Evolutionary conservation across 2,329 filamentous ascomycete species (phyloP).

Genomic region (Aspergillus sp.): DNA sequence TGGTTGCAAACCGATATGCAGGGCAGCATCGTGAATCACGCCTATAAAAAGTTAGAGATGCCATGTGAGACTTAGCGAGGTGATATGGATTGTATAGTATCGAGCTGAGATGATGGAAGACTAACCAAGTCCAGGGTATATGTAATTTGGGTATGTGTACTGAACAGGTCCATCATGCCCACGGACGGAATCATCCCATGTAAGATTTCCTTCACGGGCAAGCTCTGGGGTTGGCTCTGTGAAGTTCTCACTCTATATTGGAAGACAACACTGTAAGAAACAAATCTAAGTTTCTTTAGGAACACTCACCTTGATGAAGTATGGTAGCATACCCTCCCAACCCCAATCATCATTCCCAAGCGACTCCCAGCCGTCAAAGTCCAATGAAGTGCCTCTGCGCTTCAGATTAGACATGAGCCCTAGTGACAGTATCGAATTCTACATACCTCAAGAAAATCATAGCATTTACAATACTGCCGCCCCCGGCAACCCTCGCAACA

Average conservation of each 20-base stretch:
- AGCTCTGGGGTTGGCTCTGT: not conserved
- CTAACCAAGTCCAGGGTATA: not conserved
- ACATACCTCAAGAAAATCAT: not conserved
- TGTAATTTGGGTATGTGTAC: not conserved
- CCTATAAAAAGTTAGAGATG: not conserved
- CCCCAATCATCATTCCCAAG: not conserved
- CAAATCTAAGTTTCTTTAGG: not conserved
- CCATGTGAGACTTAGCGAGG: no score
- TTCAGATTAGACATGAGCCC: not conserved
- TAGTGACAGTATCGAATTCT: not conserved
- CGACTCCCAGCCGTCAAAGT: not conserved
- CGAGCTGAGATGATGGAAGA: not conserved
- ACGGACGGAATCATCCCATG: not conserved
- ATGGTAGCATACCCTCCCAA: not conserved
- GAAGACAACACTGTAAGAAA: not conserved
- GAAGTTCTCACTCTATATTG: not conserved
- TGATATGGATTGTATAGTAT: not conserved
- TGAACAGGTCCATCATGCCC: not conserved
- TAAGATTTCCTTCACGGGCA: not conserved
- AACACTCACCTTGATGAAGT: constrained; percentile 1
- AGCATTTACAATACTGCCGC: not conserved
- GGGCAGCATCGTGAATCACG: not conserved
- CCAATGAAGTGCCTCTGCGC: not conserved
- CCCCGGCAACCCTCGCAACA: not conserved
- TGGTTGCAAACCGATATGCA: not conserved